Conservation (phyloP, 345 rosid genomes). For the Hibiscus mutabilis region DNA sequence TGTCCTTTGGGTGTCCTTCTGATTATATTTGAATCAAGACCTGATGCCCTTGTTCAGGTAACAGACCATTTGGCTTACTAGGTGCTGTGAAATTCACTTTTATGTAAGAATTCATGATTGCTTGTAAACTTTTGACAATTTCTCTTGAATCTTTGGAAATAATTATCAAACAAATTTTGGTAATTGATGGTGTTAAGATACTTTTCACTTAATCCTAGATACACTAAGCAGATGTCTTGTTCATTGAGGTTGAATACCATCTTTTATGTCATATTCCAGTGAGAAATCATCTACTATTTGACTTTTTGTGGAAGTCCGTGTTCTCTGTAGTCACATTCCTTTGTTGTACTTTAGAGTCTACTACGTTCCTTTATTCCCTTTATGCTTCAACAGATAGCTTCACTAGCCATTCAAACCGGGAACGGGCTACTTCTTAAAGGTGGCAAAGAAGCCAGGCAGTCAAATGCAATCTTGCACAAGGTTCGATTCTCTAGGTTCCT, state of each 20-base stretch:
- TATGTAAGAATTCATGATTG: not conserved
- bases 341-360: not conserved
- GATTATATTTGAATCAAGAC: slow-evolving; percentile 67
- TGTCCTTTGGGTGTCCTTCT: slow-evolving; percentile 65
- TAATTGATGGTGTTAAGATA: not conserved
- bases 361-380: not conserved
- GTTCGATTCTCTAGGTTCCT: slow-evolving; percentile 14
- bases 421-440: slow-evolving; percentile 90
- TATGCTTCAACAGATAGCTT: slow-evolving; percentile 45
- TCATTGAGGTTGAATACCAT: not conserved
- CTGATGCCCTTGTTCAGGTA: slow-evolving; percentile 74
- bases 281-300: not conserved
- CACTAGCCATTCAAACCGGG: slow-evolving; percentile 74
- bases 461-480: slow-evolving; percentile 90
- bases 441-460: slow-evolving; percentile 86
- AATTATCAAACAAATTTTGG: not conserved
- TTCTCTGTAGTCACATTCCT: not conserved
- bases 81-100: not conserved
- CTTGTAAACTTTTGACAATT: not conserved
- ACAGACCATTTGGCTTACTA: not conserved
- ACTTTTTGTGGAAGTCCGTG: not conserved
- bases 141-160: not conserved
- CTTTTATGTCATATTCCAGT: not conserved
- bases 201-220: not conserved
- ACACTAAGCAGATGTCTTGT: not conserved